Evolutionary conservation across 163 green algal genomes (phyloP), one percentile per base, ranked within the genome.

Genomic region (Scenedesmus sp.): DNA sequence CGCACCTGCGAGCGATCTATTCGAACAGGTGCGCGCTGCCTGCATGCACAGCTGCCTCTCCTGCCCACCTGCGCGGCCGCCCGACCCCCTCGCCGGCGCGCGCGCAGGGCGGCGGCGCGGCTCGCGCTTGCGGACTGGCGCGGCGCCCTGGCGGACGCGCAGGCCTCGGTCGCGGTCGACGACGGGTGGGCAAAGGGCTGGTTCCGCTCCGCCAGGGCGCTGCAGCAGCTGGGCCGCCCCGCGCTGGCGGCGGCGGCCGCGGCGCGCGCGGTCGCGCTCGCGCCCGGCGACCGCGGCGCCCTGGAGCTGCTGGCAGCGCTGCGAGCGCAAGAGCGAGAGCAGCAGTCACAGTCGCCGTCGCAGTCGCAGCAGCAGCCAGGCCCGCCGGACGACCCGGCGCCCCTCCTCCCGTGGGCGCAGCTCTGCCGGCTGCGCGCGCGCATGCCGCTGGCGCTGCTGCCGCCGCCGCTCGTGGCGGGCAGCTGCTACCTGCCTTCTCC

Each of bases 151-250:
- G 72, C 45, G 22, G 72, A 80, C 60, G 33, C 72, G 14, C 72
- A 71, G 56, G 24, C 44, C 10, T 17, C 58, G 24, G 72, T 80
- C n/a, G 58, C 72, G 34, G 72, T 72, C n/a, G 31, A 80, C 39
- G 58, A 51, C 22, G 50, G 56, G 10, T 78, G 60, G 57, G n/a
- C 63, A 13, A 80, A 80, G 58, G 72, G 58, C 22, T 60, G 51
- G 45, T 80, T 63, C 29, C 58, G 72, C 17, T 60, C 58, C 36
- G 72, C 72, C 7, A 70, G 63, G n/a, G 72, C 72, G 7, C 60
- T 80, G 7, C 42, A 71, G 31, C 31, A 36, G 29, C 44, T 80
- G 11, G 45, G 58, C 44, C 60, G 54, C 14, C 15, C 42, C 33
- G 31, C 60, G 3, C 45, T 31, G 17, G 72, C 72, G 47, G 10